Conservation (phyloP, 2,329 filamentous ascomycete genomes). For the Fusarium guadeloupense region DNA sequence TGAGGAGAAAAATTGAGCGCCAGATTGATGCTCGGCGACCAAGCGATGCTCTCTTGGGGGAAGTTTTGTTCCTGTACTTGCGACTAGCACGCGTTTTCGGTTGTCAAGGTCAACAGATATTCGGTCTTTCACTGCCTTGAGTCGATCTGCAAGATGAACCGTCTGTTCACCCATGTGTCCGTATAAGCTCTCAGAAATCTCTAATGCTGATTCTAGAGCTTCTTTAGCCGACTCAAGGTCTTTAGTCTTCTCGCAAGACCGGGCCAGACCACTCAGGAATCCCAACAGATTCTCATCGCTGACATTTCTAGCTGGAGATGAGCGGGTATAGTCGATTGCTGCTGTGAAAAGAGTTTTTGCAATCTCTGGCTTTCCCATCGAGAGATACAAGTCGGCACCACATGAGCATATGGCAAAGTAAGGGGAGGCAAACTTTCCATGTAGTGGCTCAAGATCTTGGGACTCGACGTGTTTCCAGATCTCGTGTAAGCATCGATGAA, state of each 20-base stretch:
- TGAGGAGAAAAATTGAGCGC: too few relatives aligned
- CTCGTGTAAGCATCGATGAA: not conserved
- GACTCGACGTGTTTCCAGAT: not conserved
- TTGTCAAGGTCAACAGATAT: not conserved
- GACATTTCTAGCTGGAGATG: fast-evolving
- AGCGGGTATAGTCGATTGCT: not conserved
- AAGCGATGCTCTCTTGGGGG: too few relatives aligned
- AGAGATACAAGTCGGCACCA: not conserved
- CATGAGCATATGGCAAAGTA: not conserved
- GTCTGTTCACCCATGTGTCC: not conserved
- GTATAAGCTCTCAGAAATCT: fast-evolving
- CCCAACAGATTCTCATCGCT: fast-evolving
- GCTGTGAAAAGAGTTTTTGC: not conserved
- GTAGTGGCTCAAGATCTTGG: fast-evolving
- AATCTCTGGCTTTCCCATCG: not conserved
- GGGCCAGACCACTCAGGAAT: not conserved
- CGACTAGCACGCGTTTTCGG: not conserved
- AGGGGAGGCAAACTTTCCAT: not conserved
- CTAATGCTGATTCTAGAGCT: not conserved
- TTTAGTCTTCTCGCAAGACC: fast-evolving
- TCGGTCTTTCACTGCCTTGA: not conserved
- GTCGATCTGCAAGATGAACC: not conserved
- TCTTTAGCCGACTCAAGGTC: not conserved
- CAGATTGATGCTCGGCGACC: too few relatives aligned
- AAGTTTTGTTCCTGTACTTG: not conserved